Percentiles rank a stretch among this genome's conserved stretches.
phyloP scores from a whole-genome alignment of 176 grass and related monocot genomes.

The Eragrostis nindensis region DNA sequence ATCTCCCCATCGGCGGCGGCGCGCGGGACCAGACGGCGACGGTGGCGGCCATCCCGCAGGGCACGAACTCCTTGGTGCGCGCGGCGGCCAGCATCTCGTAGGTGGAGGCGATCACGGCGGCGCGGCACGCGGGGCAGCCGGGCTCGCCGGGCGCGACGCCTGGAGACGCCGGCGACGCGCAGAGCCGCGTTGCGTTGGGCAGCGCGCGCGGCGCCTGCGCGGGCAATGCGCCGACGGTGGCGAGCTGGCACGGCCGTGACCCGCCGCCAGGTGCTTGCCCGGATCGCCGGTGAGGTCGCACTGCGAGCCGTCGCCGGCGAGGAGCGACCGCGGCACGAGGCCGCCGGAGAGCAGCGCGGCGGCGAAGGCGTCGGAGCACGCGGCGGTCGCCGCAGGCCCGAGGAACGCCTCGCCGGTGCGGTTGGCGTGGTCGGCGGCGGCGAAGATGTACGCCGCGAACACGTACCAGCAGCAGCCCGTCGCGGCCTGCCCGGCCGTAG shows the following conservation, averaged over 20 bases:
- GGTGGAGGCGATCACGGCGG: conserved; percentile 44
- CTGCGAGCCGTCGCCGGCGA: conserved; percentile 39
- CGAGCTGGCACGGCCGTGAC: conserved; percentile 39
- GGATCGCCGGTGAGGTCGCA: conserved; percentile 53
- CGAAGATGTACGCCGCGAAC: conserved; percentile 57
- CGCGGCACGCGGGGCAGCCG: conserved; percentile 57
- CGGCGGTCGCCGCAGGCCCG: neutral
- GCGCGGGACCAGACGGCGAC: conserved; percentile 54
- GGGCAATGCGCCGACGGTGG: conserved; percentile 20
- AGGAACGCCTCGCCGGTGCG: conserved; percentile 64
- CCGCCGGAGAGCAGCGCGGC: conserved; percentile 34
- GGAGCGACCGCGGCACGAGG: conserved; percentile 45
- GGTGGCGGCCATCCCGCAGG: conserved; percentile 70
- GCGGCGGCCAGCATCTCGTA: conserved; percentile 45
- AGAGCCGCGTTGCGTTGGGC: conserved; percentile 53
- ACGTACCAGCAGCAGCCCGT: conserved; percentile 84
- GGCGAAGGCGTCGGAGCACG: conserved; percentile 57
- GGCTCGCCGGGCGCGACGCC: neutral
- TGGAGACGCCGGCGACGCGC: conserved; percentile 14
- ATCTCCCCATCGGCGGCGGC: conserved; percentile 37
- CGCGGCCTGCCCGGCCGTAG: conserved; percentile 7
- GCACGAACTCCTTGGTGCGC: conserved; percentile 70
- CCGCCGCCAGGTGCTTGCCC: conserved; percentile 29
- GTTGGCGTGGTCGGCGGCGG: conserved; percentile 49
- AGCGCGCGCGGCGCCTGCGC: conserved; percentile 42